These are phyloP conservation scores for Volvariella volvacea DNA, from an alignment of 1,284 basidiomycete species.

Conservation along the genomic window DNA sequence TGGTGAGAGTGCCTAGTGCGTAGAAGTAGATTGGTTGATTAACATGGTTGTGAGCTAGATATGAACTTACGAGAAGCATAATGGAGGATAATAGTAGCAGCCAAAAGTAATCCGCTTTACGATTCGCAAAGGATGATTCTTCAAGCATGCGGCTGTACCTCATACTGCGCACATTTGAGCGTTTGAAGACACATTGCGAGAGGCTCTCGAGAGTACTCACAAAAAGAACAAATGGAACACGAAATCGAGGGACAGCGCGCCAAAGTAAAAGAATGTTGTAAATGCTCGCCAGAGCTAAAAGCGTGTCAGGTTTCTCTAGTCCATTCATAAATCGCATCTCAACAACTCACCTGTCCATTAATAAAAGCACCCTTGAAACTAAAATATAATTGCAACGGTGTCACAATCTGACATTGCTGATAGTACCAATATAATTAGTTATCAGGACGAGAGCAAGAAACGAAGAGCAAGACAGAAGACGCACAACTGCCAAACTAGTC, in stretches of 20 bases:
- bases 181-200: neutral
- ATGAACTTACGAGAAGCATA: constrained; percentile 70
- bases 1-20: constrained; percentile 65
- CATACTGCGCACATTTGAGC: constrained; percentile 53
- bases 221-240: constrained; percentile 98
- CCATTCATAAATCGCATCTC: neutral
- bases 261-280: constrained; percentile 96
- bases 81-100: constrained; percentile 74
- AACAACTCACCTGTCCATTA: constrained; percentile 63
- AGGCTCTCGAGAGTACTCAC: constrained; percentile 39
- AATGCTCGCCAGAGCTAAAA: constrained; percentile 79
- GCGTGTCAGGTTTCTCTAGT: neutral
- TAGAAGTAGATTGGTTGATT: constrained; percentile 3
- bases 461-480: constrained; percentile 21
- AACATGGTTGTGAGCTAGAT: no score
- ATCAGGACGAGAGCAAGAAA: neutral
- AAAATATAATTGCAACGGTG: constrained; percentile 88
- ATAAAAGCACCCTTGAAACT: constrained; percentile 79
- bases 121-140: constrained; percentile 90
- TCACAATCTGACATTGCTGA: constrained; percentile 88
- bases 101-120: constrained; percentile 92
- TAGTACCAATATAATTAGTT: constrained; percentile 1
- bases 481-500: constrained; percentile 79
- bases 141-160: constrained; percentile 94
- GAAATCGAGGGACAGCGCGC: constrained; percentile 88